Conservation (phyloP, 2,329 filamentous ascomycete genomes). For the Thielaviopsis ethacetica region DNA sequence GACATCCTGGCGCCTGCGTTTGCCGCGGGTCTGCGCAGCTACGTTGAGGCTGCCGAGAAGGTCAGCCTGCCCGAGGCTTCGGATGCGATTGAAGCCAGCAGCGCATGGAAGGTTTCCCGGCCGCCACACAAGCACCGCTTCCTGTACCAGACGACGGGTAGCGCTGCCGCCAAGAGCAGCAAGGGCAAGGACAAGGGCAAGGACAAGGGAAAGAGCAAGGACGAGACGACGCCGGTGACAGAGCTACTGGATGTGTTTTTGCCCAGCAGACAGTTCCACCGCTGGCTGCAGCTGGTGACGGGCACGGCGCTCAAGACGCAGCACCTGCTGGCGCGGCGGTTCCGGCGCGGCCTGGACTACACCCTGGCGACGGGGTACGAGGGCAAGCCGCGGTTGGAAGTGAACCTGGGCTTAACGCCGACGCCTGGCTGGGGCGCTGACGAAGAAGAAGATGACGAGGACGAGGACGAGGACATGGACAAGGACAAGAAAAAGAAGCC, state of each 20-base stretch:
- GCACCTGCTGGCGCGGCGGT: conserved; percentile 69
- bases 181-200: conserved; percentile 1
- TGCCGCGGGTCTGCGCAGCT: conserved; percentile 49
- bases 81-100: conserved; percentile 39
- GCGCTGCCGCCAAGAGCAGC: conserved; percentile 22
- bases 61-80: conserved; percentile 29
- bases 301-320: conserved; percentile 55
- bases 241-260: conserved; percentile 71
- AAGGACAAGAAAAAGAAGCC: conserved; percentile 22
- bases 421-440: conserved; percentile 70
- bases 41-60: conserved; percentile 51
- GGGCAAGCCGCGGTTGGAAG: conserved; percentile 62
- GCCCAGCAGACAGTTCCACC: conserved; percentile 70
- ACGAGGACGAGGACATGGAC: conserved; percentile 28
- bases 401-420: conserved; percentile 77
- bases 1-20: conserved; percentile 69
- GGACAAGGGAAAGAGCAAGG: conserved; percentile 4
- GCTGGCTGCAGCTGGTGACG: conserved; percentile 78
- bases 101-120: conserved; percentile 57
- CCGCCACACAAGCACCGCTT: conserved; percentile 95
- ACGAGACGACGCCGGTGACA: conserved; percentile 39
- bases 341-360: conserved; percentile 78
- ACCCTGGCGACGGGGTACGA: conserved; percentile 79
- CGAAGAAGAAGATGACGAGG: conserved; percentile 35
- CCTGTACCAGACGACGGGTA: conserved; percentile 48